phyloP scores from a whole-genome alignment of 2,329 filamentous ascomycete genomes.

The Colletotrichum shisoi region DNA sequence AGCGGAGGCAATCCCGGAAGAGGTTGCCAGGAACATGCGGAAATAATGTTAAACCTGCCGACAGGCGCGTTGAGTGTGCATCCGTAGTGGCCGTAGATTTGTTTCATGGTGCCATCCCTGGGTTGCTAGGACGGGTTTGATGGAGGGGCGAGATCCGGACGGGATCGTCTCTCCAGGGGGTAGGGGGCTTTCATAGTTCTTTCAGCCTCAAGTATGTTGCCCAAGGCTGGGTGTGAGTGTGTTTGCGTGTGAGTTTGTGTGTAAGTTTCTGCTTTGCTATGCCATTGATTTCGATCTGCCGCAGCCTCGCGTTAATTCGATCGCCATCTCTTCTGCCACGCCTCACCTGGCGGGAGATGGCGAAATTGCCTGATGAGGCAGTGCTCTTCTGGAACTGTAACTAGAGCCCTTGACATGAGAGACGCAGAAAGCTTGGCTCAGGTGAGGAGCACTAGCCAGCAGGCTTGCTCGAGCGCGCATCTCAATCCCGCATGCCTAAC shows the following conservation, averaged over 20 bases:
- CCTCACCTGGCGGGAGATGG: background rate
- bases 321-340: background rate
- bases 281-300: conserved; percentile 26
- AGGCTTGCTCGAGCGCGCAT: conserved; percentile 33
- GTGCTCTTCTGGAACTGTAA: conserved; percentile 8
- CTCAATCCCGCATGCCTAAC: conserved; percentile 38
- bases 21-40: conserved; percentile 18
- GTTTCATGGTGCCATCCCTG: conserved; percentile 29
- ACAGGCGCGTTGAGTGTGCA: conserved; percentile 4
- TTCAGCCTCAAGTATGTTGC: conserved; percentile 8
- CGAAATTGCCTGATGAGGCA: conserved; percentile 8
- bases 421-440: conserved; percentile 36
- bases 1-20: conserved; percentile 24
- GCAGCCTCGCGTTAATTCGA: background rate
- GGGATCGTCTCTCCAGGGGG: conserved; percentile 18
- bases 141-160: conserved; percentile 27
- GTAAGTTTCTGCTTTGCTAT: conserved; percentile 3
- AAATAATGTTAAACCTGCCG: conserved; percentile 21
- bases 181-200: background rate
- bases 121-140: conserved; percentile 27
- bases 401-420: conserved; percentile 23
- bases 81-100: conserved; percentile 29
- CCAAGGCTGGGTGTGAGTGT: background rate
- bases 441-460: conserved; percentile 15
- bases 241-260: conserved; percentile 22